phyloP scores from a whole-genome alignment of 805 yeast species.

The Candida stauntonica region DNA sequence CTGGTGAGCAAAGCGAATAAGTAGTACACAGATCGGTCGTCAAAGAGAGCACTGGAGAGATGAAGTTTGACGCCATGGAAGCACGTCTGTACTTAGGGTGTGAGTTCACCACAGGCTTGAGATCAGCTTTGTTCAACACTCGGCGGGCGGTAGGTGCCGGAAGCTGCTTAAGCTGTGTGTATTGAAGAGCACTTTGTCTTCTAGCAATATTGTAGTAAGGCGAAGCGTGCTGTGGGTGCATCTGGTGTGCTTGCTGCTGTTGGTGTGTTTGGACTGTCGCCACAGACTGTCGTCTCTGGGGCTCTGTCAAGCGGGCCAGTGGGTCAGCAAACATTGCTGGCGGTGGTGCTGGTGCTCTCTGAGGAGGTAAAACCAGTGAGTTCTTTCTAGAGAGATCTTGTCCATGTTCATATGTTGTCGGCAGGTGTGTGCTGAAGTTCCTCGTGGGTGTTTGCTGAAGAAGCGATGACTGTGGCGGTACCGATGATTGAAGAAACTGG shows the following conservation, averaged over 20 bases:
- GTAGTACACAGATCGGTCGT: conserved; percentile 76
- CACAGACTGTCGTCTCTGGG: conserved; percentile 35
- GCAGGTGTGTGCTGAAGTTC: conserved; percentile 34
- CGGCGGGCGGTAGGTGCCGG: conserved; percentile 47
- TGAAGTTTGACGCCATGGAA: conserved; percentile 54
- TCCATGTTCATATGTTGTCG: conserved; percentile 47
- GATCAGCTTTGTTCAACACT: conserved; percentile 42
- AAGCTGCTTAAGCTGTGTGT: conserved; percentile 27
- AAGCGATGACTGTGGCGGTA: conserved; percentile 5
- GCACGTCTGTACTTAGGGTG: conserved; percentile 70
- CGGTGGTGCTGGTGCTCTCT: conserved; percentile 41
- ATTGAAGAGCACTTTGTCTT: conserved; percentile 26
- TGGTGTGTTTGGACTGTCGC: conserved; percentile 27
- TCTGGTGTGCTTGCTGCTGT: conserved; percentile 10
- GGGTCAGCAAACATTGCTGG: conserved; percentile 34
- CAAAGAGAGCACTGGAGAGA: conserved; percentile 78
- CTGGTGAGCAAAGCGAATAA: conserved; percentile 80
- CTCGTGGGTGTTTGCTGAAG: conserved; percentile 22
- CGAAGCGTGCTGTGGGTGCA: conserved; percentile 7
- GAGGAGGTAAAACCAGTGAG: conserved; percentile 36
- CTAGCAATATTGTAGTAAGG: conserved; percentile 13
- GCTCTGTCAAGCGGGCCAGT: conserved; percentile 24
- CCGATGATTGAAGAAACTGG: neutral
- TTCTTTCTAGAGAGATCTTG: conserved; percentile 16
- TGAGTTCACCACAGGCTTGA: conserved; percentile 56